phyloP scores from a whole-genome alignment of 768 basidiomycete species.

The Boletus vermiculosoides region DNA sequence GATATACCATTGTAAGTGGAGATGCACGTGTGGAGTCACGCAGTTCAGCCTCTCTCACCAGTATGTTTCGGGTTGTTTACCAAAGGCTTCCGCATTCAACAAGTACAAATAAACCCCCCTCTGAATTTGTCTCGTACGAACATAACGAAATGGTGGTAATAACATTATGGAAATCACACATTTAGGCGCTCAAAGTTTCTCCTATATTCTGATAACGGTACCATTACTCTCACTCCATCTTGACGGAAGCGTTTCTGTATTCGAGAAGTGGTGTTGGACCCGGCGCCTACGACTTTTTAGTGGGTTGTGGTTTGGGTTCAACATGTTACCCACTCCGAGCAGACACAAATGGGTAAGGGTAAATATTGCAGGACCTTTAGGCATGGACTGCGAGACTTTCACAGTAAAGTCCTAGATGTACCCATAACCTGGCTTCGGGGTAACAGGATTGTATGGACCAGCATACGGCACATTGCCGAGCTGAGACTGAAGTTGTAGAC shows the following conservation, averaged over 20 bases:
- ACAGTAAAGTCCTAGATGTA: neutral
- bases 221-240: neutral
- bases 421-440: neutral
- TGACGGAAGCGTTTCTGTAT: neutral
- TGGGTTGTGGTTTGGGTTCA: neutral
- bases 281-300: neutral
- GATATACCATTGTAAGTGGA: slow-evolving; percentile 18
- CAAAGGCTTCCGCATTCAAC: slow-evolving; percentile 13
- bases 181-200: neutral
- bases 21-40: neutral
- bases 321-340: neutral
- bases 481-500: neutral
- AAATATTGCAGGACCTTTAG: neutral
- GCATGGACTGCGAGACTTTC: neutral
- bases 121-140: neutral
- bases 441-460: neutral
- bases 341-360: neutral
- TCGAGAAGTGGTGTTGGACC: neutral
- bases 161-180: neutral
- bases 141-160: neutral
- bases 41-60: neutral
- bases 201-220: neutral
- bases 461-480: slow-evolving; percentile 9
- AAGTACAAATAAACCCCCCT: slow-evolving; percentile 13
- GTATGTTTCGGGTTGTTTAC: slow-evolving; percentile 12